Evolutionary conservation across 257 asterid genomes (phyloP).

Genomic region (Primulina huaijiensis): DNA sequence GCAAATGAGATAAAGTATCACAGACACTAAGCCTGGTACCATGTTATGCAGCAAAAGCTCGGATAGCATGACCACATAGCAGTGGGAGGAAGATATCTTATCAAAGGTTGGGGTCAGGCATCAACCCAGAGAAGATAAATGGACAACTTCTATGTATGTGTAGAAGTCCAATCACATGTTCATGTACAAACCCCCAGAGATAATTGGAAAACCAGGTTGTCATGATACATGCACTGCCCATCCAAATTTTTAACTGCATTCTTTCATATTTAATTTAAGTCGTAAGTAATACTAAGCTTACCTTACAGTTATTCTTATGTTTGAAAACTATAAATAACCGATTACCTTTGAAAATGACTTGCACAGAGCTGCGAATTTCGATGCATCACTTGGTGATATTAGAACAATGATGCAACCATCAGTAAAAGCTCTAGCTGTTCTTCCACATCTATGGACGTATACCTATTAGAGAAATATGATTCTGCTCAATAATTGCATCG

Average conservation of each 20-base stretch:
- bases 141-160: slow-evolving; percentile 14
- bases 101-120: slow-evolving; percentile 8
- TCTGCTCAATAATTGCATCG: slow-evolving; percentile 17
- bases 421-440: slow-evolving; percentile 94
- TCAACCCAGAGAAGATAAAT: not conserved
- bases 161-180: not conserved
- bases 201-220: slow-evolving; percentile 4
- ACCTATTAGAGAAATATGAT: slow-evolving; percentile 44
- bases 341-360: slow-evolving; percentile 84
- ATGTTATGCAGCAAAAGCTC: not conserved
- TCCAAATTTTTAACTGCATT: not conserved
- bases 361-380: slow-evolving; percentile 83
- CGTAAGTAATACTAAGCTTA: not conserved
- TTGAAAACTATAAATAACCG: slow-evolving; percentile 16
- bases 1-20: slow-evolving; percentile 3
- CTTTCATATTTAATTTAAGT: not conserved
- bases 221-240: slow-evolving; percentile 7
- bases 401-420: slow-evolving; percentile 98
- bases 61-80: not conserved
- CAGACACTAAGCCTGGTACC: slow-evolving; percentile 1
- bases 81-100: not conserved
- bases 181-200: not conserved
- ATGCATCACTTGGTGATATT: slow-evolving; percentile 82
- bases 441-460: slow-evolving; percentile 94
- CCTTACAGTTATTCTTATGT: slow-evolving; percentile 16